Percentiles rank a stretch among this genome's conserved stretches.
These are phyloP conservation scores for Lipomyces sp. DNA, from an alignment of 805 yeast genomes.

Conservation along the genomic window DNA sequence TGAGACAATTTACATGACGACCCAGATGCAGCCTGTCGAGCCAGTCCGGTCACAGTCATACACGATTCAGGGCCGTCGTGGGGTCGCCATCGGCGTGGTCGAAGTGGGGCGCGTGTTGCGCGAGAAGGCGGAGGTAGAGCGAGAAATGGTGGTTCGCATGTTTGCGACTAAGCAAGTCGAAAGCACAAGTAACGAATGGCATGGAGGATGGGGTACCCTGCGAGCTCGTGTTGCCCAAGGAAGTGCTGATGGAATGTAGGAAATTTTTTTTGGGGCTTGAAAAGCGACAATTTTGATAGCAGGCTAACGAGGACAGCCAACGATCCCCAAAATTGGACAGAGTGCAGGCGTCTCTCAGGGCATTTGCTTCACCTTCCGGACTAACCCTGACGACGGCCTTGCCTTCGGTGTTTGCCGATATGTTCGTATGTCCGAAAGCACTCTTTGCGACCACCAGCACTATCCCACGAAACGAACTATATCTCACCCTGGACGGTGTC, in stretches of 20 bases:
- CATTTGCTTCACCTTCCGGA: constrained; percentile 55
- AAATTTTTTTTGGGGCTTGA: constrained; percentile 6
- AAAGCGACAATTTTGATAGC: not conserved
- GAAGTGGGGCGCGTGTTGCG: constrained; percentile 82
- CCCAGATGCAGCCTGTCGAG: constrained; percentile 38
- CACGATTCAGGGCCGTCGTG: constrained; percentile 57
- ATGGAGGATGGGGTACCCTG: constrained; percentile 88
- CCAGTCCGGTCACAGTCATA: constrained; percentile 36
- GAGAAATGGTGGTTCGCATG: constrained; percentile 69
- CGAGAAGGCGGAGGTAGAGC: constrained; percentile 65
- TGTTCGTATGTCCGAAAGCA: constrained; percentile 21
- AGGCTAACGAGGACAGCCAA: constrained; percentile 52
- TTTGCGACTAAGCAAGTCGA: constrained; percentile 52
- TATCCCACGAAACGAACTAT: constrained; percentile 32
- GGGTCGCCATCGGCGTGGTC: constrained; percentile 86
- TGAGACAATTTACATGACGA: constrained; percentile 48
- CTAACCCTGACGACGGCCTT: constrained; percentile 14
- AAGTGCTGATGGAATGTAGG: constrained; percentile 60
- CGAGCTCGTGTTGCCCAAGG: constrained; percentile 78
- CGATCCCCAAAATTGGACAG: constrained; percentile 80
- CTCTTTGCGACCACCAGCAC: constrained; percentile 27
- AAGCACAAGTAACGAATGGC: constrained; percentile 45
- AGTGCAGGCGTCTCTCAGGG: constrained; percentile 72
- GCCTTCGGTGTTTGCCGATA: constrained; percentile 26
- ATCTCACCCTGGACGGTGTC: constrained; percentile 29